phyloP scores from a whole-genome alignment of 768 basidiomycete species.

The Panellus pusillus region DNA sequence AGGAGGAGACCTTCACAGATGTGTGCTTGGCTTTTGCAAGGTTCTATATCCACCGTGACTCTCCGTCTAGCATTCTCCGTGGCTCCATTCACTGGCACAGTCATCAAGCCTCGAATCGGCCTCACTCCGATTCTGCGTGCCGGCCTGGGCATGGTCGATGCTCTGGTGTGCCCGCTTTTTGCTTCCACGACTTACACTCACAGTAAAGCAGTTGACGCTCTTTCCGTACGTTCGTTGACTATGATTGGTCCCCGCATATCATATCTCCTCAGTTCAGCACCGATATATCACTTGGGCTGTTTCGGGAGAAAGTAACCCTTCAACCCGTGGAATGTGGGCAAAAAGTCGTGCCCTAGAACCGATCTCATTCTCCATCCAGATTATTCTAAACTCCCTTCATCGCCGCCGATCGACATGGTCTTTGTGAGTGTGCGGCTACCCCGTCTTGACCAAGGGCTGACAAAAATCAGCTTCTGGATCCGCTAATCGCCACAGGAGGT shows the following conservation, averaged over 20 bases:
- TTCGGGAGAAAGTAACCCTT: constrained; percentile 80
- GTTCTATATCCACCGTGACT: constrained; percentile 1
- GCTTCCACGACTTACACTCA: constrained; percentile 8
- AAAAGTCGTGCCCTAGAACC: neutral
- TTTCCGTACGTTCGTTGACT: constrained; percentile 65
- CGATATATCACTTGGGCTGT: constrained; percentile 89
- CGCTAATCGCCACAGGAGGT: constrained; percentile 91
- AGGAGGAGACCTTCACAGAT: constrained; percentile 60
- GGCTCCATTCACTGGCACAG: constrained; percentile 72
- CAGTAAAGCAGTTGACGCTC: constrained; percentile 50
- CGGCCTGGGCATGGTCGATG: constrained; percentile 91
- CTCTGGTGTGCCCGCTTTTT: constrained; percentile 43
- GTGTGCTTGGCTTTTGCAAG: constrained; percentile 40
- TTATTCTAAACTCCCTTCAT: constrained; percentile 84
- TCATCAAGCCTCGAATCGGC: constrained; percentile 76
- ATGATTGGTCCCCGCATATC: neutral
- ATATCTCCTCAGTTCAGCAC: constrained; percentile 54
- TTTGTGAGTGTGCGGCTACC: constrained; percentile 34
- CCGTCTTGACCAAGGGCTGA: neutral
- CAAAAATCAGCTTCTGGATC: constrained; percentile 63
- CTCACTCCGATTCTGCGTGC: constrained; percentile 91
- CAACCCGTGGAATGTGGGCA: constrained; percentile 87
- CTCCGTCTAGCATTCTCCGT: constrained; percentile 66
- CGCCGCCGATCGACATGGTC: constrained; percentile 76
- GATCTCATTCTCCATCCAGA: constrained; percentile 43